A percentile compares a stretch with the other conserved stretches of the same genome.
Conservation (phyloP, 202 grass and related monocot genomes). For the Zoysia matrella region DNA sequence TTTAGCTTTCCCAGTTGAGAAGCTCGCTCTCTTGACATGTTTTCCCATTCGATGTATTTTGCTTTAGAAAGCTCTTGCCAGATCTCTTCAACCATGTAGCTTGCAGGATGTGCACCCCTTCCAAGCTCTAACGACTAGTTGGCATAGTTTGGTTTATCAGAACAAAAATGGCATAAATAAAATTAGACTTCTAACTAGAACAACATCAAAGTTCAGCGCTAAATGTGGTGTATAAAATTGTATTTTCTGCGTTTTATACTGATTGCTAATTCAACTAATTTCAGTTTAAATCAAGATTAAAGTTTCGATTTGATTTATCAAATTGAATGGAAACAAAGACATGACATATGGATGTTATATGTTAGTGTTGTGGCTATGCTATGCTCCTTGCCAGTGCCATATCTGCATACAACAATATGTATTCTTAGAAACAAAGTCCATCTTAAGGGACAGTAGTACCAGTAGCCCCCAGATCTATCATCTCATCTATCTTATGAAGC, state of each 20-base stretch:
- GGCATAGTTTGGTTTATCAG: constrained; percentile 35
- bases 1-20: constrained; percentile 58
- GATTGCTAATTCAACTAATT: constrained; percentile 9
- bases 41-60: constrained; percentile 89
- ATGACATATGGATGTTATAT: constrained; percentile 1
- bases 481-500: too few relatives aligned
- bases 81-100: constrained; percentile 94
- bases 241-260: background rate
- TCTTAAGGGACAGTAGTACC: constrained; percentile 11
- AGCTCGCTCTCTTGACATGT: constrained; percentile 53
- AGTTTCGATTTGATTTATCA: background rate
- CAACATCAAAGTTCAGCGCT: too few relatives aligned
- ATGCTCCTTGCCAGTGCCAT: background rate
- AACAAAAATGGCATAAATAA: constrained; percentile 21
- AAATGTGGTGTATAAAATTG: background rate
- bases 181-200: constrained; percentile 25
- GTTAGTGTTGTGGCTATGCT: background rate
- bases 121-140: constrained; percentile 90
- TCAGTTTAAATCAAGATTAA: background rate
- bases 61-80: constrained; percentile 91
- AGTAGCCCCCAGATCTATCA: background rate
- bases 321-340: background rate
- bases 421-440: constrained; percentile 19
- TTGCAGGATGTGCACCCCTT: constrained; percentile 81
- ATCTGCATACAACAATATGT: background rate